Base-by-base conservation (phyloP, 1,284 basidiomycete genomes). In the Phellinidium pouzarii region DNA sequence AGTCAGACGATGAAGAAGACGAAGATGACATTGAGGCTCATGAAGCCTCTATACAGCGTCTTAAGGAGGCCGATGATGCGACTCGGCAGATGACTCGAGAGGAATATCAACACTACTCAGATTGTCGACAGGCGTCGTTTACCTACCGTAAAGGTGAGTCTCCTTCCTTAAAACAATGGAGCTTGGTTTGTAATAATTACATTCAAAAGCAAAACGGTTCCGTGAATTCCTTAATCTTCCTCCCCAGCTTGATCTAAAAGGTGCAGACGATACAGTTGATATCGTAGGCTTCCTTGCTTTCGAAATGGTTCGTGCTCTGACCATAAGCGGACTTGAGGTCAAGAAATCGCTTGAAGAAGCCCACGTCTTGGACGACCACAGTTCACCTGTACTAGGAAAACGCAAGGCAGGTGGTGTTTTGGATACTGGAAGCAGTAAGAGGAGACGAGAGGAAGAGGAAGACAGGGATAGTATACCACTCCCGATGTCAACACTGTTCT, bases 261-360 rank as follows among this genome's bases (percentile, higher is more conserved):
- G 91, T 4, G 91, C 91, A 67, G 95, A 98, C 67, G 95, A 98
- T 66, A 95, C 94, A 3, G 78, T 96, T 61, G 94, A 98, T 64
- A 94, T 97, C 55, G 88, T 98, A 57, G 95, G 95, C 14, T 98
- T 98, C 70, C 79, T 98, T 26, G 89, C 93, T 0, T 98, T 96
- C 68, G 94, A 98, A 68, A 94, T 96, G 82, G 94, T 98, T 29
- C 83, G 94, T 38, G 90, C 91, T 2, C 76, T 98, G 36, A 95
- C 93, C 4, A 77, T 94, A 41, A 89, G 88, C 1, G 92, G 90
- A 1, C 75, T 93, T 22, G 81, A 86, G 34, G 85, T 94, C 58
- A 91, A 91, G 68, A 83, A 80, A 59, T 76, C 82, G 1, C 72
- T 89, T 17, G 88, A 91, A 64, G 86, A 90, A 56, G 78, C 83